Evolutionary conservation across 2,329 filamentous ascomycete genomes (phyloP).

Genomic region (Septoria linicola): DNA sequence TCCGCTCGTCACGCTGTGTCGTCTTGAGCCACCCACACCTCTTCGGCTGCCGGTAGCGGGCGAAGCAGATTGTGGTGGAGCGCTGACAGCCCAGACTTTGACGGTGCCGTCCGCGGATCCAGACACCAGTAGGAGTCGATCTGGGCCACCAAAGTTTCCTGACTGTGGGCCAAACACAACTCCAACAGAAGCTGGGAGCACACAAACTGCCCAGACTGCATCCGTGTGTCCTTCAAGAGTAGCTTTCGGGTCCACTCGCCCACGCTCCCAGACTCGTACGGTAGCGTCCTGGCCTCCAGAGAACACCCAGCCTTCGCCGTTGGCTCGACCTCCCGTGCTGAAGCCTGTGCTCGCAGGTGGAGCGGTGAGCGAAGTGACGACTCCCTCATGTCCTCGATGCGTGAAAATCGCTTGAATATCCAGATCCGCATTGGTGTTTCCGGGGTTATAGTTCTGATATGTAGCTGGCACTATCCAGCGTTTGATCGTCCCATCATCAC

Average conservation of each 20-base stretch:
- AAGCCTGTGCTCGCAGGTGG: conserved; percentile 88
- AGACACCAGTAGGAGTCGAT: conserved; percentile 85
- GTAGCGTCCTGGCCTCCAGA: conserved; percentile 93
- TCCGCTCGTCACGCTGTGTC: conserved; percentile 91
- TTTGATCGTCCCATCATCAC: conserved; percentile 94
- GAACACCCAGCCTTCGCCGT: conserved; percentile 97
- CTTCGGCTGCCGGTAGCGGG: conserved; percentile 72
- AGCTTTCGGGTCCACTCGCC: conserved; percentile 89
- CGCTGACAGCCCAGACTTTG: conserved; percentile 90
- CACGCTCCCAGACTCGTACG: conserved; percentile 91
- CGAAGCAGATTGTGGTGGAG: conserved; percentile 80
- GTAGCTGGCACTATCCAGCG: conserved; percentile 84
- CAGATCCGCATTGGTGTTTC: conserved; percentile 64
- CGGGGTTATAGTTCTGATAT: conserved; percentile 59
- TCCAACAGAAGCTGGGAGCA: conserved; percentile 79
- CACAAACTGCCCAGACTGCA: conserved; percentile 92
- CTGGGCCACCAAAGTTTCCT: conserved; percentile 72
- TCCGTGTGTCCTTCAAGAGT: conserved; percentile 89
- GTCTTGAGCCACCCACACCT: conserved; percentile 69
- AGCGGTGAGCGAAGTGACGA: conserved; percentile 81
- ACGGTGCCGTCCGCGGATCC: conserved; percentile 88
- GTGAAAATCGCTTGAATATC: conserved; percentile 94
- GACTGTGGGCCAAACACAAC: conserved; percentile 69
- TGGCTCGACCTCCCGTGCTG: conserved; percentile 79
- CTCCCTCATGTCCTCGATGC: conserved; percentile 87